A percentile compares a stretch with the other conserved stretches of the same genome.
Evolutionary conservation across 371 early-diverging fungal species (phyloP).

Genomic region (Nematocida sp.): DNA sequence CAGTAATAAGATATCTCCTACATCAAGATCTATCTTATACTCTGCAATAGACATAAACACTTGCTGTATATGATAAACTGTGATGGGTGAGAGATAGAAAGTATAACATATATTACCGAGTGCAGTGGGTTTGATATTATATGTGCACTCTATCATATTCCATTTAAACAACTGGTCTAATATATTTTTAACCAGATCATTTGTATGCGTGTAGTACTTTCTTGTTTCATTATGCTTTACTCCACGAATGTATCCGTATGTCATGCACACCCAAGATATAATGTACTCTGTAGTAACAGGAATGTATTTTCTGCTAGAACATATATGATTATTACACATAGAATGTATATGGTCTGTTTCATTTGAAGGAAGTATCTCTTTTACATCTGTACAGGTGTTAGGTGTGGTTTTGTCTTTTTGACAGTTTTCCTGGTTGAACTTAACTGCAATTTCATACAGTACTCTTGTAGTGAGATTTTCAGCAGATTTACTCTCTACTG

Average conservation of each 20-base stretch:
- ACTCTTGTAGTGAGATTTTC: slow-evolving; percentile 20
- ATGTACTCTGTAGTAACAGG: background rate
- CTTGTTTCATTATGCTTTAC: background rate
- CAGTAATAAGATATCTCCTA: slow-evolving; percentile 36
- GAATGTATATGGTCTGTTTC: too few species aligned
- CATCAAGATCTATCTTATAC: slow-evolving; percentile 9
- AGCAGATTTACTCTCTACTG: slow-evolving; percentile 22
- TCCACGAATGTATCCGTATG: background rate
- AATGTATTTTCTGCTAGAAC: background rate
- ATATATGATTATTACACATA: too few species aligned
- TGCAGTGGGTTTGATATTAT: background rate
- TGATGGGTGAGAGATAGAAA: slow-evolving; percentile 1
- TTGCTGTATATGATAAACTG: background rate
- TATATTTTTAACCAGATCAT: background rate
- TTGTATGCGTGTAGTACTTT: background rate
- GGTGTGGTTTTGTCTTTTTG: background rate
- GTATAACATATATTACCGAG: slow-evolving; percentile 18
- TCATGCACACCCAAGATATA: background rate
- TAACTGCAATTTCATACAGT: slow-evolving; percentile 30
- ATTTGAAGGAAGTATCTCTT: background rate
- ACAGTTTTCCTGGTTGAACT: background rate
- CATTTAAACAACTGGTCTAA: too few species aligned
- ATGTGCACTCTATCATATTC: too few species aligned
- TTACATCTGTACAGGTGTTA: background rate
- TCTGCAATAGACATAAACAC: background rate